Evolutionary conservation across 2,329 filamentous ascomycete species (phyloP).

Genomic region (Cytospora mali): DNA sequence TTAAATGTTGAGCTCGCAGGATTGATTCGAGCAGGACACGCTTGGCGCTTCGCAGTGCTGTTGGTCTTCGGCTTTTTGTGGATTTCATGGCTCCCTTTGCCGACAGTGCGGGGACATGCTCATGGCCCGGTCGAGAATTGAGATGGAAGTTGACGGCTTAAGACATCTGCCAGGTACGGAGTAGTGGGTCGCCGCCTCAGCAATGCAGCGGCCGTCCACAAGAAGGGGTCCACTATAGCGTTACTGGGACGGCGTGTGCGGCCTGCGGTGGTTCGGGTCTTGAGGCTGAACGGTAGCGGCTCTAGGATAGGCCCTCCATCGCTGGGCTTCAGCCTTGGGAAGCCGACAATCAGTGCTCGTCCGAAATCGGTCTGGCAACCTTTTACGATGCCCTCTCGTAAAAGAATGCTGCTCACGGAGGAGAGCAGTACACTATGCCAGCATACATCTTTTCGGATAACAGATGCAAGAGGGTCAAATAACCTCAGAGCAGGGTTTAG

Average conservation of each 20-base stretch:
- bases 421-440: background rate
- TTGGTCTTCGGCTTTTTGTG: slow-evolving; percentile 27
- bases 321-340: slow-evolving; percentile 15
- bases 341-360: slow-evolving; percentile 12
- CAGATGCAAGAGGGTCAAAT: background rate
- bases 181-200: slow-evolving; percentile 11
- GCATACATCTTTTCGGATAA: background rate
- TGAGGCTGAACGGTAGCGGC: slow-evolving; percentile 14
- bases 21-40: slow-evolving; percentile 13
- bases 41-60: slow-evolving; percentile 9
- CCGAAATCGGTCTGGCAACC: slow-evolving; percentile 27
- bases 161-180: slow-evolving; percentile 13
- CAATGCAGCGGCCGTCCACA: background rate
- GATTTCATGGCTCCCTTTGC: slow-evolving; percentile 13
- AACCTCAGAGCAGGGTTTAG: slow-evolving; percentile 22
- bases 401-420: background rate
- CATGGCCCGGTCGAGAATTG: slow-evolving; percentile 9
- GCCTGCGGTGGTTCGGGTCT: slow-evolving; percentile 9
- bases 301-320: slow-evolving; percentile 5
- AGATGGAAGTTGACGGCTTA: slow-evolving; percentile 22
- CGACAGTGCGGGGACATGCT: slow-evolving; percentile 23
- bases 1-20: slow-evolving; percentile 10
- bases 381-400: slow-evolving; percentile 25
- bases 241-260: background rate
- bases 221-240: slow-evolving; percentile 4